Evolutionary conservation across 306 rosid genomes (phyloP), one percentile per base, ranked within the genome.

Genomic region (Cucumis melo): DNA sequence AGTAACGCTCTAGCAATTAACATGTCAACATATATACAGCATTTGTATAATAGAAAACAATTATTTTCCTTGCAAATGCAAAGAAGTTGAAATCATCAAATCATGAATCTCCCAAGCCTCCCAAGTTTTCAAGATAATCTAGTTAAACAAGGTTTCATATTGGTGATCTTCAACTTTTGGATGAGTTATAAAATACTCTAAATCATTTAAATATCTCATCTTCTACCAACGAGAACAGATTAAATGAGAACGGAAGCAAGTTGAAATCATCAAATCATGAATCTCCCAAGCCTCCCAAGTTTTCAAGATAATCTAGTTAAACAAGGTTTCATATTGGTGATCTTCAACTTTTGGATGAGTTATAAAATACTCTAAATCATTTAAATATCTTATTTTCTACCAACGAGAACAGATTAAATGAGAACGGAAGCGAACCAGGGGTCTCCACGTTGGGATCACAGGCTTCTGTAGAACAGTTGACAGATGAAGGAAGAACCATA

Each of bases 361-460:
- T 80, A 86, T 85, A 68, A 16, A 57, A 20, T 20, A 64, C 34
- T 70, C 44, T n/a, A 82, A 65, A 71, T 19, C 74, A 77, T 65
- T 39, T 42, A 82, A 65, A 74, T 19, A 65, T 57, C 50, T 74
- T 19, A 19, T 57, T 36, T 74, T 76, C 76, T 80, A 38, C 81
- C 85, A 39, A 61, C 63, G 73, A 38, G 42, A 74, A 56, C 65
- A 76, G 64, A 0, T 32, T 51, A 29, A 9, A 36, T 4, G 27
- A 76, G 29, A 23, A 68, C 81, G 21, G 78, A 75, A 76, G 74
- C 88, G n/a, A 79, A 92, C 94, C 91, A 86, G 91, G 90, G 74
- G 78, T 68, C 8, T 80, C 78, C 62, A 24, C 16, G 61, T 59
- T 29, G 63, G 57, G 58, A 82, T 65, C 77, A 80, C 85, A 51